A percentile compares a stretch with the other conserved stretches of the same genome.
phyloP scores from a whole-genome alignment of 2,329 filamentous ascomycete species.

The Dothideomycetes sp. region DNA sequence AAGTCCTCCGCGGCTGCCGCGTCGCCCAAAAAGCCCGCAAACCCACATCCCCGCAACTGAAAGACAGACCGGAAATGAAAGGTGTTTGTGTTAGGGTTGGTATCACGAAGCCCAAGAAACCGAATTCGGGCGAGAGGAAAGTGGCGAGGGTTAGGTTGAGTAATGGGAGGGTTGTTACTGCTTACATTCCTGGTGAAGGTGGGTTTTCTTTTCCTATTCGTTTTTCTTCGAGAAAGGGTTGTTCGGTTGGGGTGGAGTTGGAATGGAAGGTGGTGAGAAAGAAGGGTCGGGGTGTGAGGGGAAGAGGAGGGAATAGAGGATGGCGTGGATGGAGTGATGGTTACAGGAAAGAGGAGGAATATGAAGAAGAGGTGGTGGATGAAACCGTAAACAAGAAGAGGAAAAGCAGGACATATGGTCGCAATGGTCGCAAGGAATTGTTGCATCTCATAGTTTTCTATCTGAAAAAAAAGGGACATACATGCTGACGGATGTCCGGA shows the following conservation, averaged over 20 bases:
- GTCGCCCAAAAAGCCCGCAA: slow-evolving; percentile 72
- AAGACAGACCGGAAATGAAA: slow-evolving; percentile 72
- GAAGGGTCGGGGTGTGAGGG: neutral
- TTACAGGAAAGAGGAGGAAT: neutral
- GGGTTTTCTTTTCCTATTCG: slow-evolving; percentile 18
- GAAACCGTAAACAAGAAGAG: neutral
- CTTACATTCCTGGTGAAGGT: slow-evolving; percentile 93
- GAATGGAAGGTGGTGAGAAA: neutral
- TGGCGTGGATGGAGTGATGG: too few relatives aligned
- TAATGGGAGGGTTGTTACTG: slow-evolving; percentile 76
- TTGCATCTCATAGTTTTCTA: too few relatives aligned
- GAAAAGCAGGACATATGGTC: neutral
- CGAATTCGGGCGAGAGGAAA: slow-evolving; percentile 95
- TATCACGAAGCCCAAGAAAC: slow-evolving; percentile 94
- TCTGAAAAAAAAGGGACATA: neutral
- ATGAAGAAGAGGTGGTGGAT: neutral
- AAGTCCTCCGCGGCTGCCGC: slow-evolving; percentile 59
- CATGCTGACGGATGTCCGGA: slow-evolving; percentile 16
- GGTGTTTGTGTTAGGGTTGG: slow-evolving; percentile 93
- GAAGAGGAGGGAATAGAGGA: neutral
- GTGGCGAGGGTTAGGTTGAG: slow-evolving; percentile 85
- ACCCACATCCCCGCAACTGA: slow-evolving; percentile 77
- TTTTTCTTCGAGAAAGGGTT: neutral
- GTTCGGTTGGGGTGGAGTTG: neutral
- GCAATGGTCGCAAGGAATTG: too few relatives aligned